Evolutionary conservation across 1,284 basidiomycete species (phyloP).

Genomic region (Sparassis latifolia): DNA sequence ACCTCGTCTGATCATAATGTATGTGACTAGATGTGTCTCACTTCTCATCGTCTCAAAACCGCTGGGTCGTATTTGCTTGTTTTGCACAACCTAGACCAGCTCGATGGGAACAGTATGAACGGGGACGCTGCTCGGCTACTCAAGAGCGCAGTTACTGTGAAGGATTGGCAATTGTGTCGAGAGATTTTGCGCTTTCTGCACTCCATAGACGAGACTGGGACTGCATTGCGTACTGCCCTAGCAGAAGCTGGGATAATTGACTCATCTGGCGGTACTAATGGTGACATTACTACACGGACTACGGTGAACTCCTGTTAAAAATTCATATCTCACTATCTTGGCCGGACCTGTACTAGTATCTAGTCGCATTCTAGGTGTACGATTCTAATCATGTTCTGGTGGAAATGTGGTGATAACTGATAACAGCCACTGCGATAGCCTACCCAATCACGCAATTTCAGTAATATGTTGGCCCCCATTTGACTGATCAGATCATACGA

Average conservation of each 20-base stretch:
- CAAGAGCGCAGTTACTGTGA: conserved; percentile 62
- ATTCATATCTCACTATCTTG: too few species aligned
- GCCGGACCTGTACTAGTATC: too few species aligned
- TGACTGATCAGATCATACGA: too few species aligned
- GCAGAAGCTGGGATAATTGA: conserved; percentile 27
- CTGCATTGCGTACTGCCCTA: conserved; percentile 59
- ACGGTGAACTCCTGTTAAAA: neutral
- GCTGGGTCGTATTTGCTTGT: conserved; percentile 93
- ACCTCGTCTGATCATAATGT: neutral
- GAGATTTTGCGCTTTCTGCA: conserved; percentile 90
- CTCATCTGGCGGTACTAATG: neutral
- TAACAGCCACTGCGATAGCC: too few species aligned
- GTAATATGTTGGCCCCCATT: too few species aligned
- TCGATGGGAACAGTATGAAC: conserved; percentile 66
- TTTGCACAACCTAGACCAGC: conserved; percentile 86
- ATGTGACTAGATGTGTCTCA: conserved; percentile 62
- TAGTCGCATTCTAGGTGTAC: too few species aligned
- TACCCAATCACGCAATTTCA: too few species aligned
- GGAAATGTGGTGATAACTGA: too few species aligned
- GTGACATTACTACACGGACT: neutral
- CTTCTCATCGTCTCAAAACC: conserved; percentile 72
- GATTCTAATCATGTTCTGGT: too few species aligned
- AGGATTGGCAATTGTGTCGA: conserved; percentile 79
- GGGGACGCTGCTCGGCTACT: conserved; percentile 77
- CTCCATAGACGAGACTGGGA: conserved; percentile 83